Percentiles rank a stretch among this genome's conserved stretches.
Conservation (phyloP, 495 filamentous ascomycete genomes). For the Aspergillus baeticus region DNA sequence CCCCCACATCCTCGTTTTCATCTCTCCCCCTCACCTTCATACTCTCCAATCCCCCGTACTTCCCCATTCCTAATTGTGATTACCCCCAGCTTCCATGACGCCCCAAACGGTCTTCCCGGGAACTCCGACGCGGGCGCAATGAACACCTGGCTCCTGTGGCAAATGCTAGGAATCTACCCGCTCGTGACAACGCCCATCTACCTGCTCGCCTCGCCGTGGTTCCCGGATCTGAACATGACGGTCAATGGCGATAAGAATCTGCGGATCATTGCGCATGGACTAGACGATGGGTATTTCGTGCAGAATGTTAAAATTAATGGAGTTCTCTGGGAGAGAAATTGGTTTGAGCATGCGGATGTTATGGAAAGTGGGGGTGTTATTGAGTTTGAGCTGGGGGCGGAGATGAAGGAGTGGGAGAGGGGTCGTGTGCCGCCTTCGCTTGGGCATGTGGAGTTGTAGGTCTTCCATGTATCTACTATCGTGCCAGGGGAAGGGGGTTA, state of each 20-base stretch:
- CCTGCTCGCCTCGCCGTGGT: slow-evolving; percentile 63
- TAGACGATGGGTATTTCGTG: slow-evolving; percentile 53
- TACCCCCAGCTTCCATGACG: slow-evolving; percentile 31
- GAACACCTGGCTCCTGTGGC: slow-evolving; percentile 69
- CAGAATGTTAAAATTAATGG: slow-evolving; percentile 44
- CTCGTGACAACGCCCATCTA: slow-evolving; percentile 65
- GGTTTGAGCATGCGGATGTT: slow-evolving; percentile 63
- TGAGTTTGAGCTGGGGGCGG: slow-evolving; percentile 59
- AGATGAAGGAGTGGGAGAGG: slow-evolving; percentile 55
- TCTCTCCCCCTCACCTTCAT: too few species aligned
- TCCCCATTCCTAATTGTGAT: neutral
- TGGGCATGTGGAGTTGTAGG: slow-evolving; percentile 19
- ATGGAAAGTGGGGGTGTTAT: slow-evolving; percentile 61
- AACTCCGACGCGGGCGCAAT: slow-evolving; percentile 71
- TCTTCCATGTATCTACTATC: too few species aligned
- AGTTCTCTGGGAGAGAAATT: slow-evolving; percentile 44
- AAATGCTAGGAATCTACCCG: slow-evolving; percentile 69
- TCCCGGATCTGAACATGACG: slow-evolving; percentile 55
- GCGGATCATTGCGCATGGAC: slow-evolving; percentile 52
- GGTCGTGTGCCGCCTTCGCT: slow-evolving; percentile 55
- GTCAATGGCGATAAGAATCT: slow-evolving; percentile 54
- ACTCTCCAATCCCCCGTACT: too few species aligned
- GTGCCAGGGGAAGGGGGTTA: neutral
- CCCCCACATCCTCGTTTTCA: too few species aligned
- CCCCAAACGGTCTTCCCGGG: slow-evolving; percentile 57